Conservation (phyloP, 768 basidiomycete species). For the Russula virescens region DNA sequence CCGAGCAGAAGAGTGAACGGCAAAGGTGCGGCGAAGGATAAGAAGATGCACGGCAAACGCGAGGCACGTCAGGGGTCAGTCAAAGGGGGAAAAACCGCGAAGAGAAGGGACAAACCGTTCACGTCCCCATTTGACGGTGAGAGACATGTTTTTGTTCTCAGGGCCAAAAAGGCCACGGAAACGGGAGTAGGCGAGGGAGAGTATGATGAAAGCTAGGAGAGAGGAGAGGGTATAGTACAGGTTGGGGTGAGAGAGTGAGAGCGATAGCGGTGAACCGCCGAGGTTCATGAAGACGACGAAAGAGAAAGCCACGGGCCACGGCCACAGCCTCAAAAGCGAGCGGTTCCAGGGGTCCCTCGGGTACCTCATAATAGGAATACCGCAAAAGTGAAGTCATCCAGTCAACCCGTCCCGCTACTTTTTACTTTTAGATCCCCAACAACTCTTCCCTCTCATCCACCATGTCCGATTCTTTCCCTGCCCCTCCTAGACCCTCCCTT, state of each 20-base stretch:
- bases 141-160: slow-evolving; percentile 12
- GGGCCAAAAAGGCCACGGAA: slow-evolving; percentile 25
- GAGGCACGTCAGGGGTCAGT: slow-evolving; percentile 7
- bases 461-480: slow-evolving; percentile 29
- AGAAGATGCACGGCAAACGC: slow-evolving; percentile 12
- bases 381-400: not conserved
- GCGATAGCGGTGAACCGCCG: not conserved
- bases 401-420: not conserved
- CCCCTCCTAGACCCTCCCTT: slow-evolving; percentile 15
- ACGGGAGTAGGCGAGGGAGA: slow-evolving; percentile 29
- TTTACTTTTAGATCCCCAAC: slow-evolving; percentile 5
- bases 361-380: too few species aligned
- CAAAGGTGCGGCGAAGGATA: slow-evolving; percentile 4
- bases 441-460: slow-evolving; percentile 15
- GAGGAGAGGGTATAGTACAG: slow-evolving; percentile 1
- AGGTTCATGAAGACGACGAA: not conserved
- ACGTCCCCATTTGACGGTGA: slow-evolving; percentile 44
- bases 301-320: not conserved
- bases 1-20: slow-evolving; percentile 4
- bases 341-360: slow-evolving; percentile 1
- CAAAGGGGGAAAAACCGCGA: not conserved
- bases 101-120: slow-evolving; percentile 33
- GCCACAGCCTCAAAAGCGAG: not conserved
- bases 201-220: slow-evolving; percentile 27
- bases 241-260: not conserved